Evolutionary conservation across 352 stramenopile genomes (phyloP), one percentile per base, ranked within the genome.

Genomic region (Globisporangium rhizosaccharum): DNA sequence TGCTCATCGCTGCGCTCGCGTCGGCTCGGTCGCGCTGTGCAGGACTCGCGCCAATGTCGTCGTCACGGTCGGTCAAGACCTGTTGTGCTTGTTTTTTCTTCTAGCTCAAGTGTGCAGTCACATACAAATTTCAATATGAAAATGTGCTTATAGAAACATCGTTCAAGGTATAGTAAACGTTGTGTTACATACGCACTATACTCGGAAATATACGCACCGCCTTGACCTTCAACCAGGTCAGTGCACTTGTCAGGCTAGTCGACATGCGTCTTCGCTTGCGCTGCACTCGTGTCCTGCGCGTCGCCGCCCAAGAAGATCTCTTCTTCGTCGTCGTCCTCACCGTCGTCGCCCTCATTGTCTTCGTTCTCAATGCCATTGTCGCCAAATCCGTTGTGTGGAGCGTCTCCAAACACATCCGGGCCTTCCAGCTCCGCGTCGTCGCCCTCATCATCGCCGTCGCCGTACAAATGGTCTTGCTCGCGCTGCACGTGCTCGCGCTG

Each of bases 401-500:
- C 37, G 12, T 70, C 58, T 6, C 58, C 60, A 41, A 68, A 47
- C 7, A 57, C 61, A 17, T 66, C 61, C 10, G 28, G 59, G 1
- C 53, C 64, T 33, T 50, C 49, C 2, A 75, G 63, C 15, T 48
- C 62, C 30, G 30, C 30, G 18, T 39, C 62, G 1, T 56, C 64
- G 39, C 51, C 49, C 4, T 79, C 67, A 12, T 48, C 62, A 7
- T 79, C 73, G 47, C 63, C 72, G 17, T 80, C 70, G 30, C 57
- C 60, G 47, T 73, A 87, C 55, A 87, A 59, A 20, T 73, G 53
- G 39, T 87, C 59, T n/a, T 78, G 76, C 12, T 71, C 62, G 2
- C 64, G 63, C 10, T 61, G 65, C 20, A 72, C 46, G 37, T 77
- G 70, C 30, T 71, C 65, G 33, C 72, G 70, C 56, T 79, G 69